Base-by-base conservation (phyloP, 2,329 filamentous ascomycete genomes). In the Fusarium proliferatum region DNA sequence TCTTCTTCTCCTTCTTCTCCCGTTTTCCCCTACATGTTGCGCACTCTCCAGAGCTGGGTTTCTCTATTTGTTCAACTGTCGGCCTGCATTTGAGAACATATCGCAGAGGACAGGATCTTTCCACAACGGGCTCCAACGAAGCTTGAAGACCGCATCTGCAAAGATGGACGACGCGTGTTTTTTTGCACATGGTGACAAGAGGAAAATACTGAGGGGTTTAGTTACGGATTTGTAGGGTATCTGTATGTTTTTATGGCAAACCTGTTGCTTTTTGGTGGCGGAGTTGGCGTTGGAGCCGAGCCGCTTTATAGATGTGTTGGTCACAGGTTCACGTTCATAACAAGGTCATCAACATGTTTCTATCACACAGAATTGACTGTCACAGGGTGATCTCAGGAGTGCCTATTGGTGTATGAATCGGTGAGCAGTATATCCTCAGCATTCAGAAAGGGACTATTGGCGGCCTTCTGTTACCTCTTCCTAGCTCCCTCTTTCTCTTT, bases 321-420 rank as follows among this genome's bases (percentile, higher is more conserved):
- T 23, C 30, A 51, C 3, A 34, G 11, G 30, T 51, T 23, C 48
- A 34, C 48, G 16, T 13, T 19, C 4, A 13, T 4, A 19, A 19
- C 6, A 19, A 19, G 16, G 11, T 1, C 10, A 23, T 10, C 16
- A 15, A 34, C 8, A 19, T 15, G 16, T 19, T 51, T 51, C 2
- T 13, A 19, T 15, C 30, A 23, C 28, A 10, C 1, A 2, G 9
- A 1, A 13, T 51, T 15, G 30, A 19, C 21, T 7, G 10, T 19
- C 5, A 5, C 33, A 23, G 0, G n/a, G 10, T 34, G n/a, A 19
- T 19, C 5, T 19, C 9, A 15, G 16, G 19, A 23, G 11, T 34
- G 16, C 15, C n/a, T 33, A 3, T 17, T 3, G 5, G 23, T 23
- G 4, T 0, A 33, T 49, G 1, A 49, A 0, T 1, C 15, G 3